Base-by-base conservation (phyloP, 2,329 filamentous ascomycete species). In the Bipolaris bicolor region DNA sequence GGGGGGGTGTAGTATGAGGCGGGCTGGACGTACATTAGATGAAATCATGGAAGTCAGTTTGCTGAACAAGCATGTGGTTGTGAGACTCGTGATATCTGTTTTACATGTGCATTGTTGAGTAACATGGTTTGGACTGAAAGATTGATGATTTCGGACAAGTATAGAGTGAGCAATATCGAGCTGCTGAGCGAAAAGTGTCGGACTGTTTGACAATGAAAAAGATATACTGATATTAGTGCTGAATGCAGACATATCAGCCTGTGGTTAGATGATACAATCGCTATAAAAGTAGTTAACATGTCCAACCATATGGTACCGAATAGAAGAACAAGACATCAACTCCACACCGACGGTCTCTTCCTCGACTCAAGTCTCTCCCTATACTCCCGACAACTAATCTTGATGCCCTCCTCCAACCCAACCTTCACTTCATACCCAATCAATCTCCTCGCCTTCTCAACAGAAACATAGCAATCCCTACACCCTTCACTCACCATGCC, bases 401-500 rank as follows among this genome's bases (percentile, higher is more conserved):
- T 60, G 10, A 86, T 76, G 1, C 80, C 84, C 31, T 85, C 82
- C 36, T 81, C 78, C 50, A 87, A 75, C 2, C 77, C 75, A 10
- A 87, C 77, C 49, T 73, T 74, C 41, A 84, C 79, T 57, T 76
- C 68, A 67, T 86, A 87, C 16, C 83, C 83, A 60, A 87, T 64
- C 1, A 87, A 71, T 47, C 67, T 66, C 59, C 71, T 79, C 39
- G 84, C 84, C 65, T 84, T 85, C 11, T 75, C 70, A 29, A 83
- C 81, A 64, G 77, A 81, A 18, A 82, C 80, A 76, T 86, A 87
- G 50, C 83, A 75, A 46, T 79, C 76, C 37, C 80, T 77, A 56
- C 81, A 81, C 34, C 80, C 84, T 74, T 87, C 85, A 62, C 77
- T 78, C 3, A 87, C 81, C 61, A 81, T 81, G 2, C 84, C 85